Percentiles rank a stretch among this genome's conserved stretches.
phyloP scores from a whole-genome alignment of 2,329 filamentous ascomycete species.

The Fusarium armeniacum region DNA sequence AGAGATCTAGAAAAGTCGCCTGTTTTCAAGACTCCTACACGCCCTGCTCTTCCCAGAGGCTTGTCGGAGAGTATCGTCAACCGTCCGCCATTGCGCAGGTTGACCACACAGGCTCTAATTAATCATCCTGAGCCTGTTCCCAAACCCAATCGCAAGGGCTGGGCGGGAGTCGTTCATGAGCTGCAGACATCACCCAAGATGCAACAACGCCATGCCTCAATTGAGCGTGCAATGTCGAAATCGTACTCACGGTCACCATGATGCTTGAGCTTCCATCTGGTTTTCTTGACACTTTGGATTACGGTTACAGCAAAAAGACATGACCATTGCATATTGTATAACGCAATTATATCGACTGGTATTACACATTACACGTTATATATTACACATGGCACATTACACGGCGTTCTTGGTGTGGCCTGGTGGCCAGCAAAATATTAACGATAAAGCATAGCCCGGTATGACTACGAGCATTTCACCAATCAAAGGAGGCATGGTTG shows the following conservation, averaged over 20 bases:
- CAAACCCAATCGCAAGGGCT: slow-evolving; percentile 63
- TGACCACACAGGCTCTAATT: slow-evolving; percentile 66
- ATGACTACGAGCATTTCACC: slow-evolving; percentile 25
- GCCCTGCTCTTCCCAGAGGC: slow-evolving; percentile 57
- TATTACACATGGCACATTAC: slow-evolving; percentile 23
- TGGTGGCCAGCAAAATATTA: slow-evolving; percentile 36
- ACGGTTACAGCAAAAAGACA: slow-evolving; percentile 35
- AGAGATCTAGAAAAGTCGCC: slow-evolving; percentile 56
- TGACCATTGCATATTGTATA: slow-evolving; percentile 27
- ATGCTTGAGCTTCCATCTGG: slow-evolving; percentile 24
- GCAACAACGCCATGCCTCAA: slow-evolving; percentile 73
- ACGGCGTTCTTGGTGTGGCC: slow-evolving; percentile 45
- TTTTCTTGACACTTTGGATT: slow-evolving; percentile 43
- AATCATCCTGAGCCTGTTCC: slow-evolving; percentile 65
- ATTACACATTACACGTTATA: neutral
- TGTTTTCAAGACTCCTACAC: slow-evolving; percentile 50
- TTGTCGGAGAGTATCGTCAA: slow-evolving; percentile 61
- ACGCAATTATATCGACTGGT: neutral
- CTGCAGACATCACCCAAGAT: slow-evolving; percentile 72
- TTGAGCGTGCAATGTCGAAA: slow-evolving; percentile 68
- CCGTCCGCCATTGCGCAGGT: slow-evolving; percentile 64
- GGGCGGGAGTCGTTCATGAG: slow-evolving; percentile 74
- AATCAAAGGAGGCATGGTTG: slow-evolving; percentile 32
- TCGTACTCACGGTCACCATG: slow-evolving; percentile 52
- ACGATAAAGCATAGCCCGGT: slow-evolving; percentile 39